A percentile compares a stretch with the other conserved stretches of the same genome.
Evolutionary conservation across 345 rosid species (phyloP).

Genomic region (Syzygium aromaticum): DNA sequence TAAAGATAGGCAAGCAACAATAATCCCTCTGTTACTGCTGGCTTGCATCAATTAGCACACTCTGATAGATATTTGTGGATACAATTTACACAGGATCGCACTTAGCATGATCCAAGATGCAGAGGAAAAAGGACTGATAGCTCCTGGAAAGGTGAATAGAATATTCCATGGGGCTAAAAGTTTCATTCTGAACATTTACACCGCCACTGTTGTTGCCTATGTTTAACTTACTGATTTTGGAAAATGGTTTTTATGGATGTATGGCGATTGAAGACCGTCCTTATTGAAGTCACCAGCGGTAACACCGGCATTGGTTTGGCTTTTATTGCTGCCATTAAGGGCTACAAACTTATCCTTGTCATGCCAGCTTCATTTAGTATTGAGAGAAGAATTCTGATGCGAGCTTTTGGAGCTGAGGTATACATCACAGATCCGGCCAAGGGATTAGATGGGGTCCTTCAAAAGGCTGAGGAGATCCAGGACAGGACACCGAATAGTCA

Average conservation of each 20-base stretch:
- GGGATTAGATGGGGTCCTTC: constrained; percentile 28
- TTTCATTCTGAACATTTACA: not conserved
- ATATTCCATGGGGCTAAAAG: not conserved
- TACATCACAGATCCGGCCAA: constrained; percentile 33
- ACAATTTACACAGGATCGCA: constrained; percentile 49
- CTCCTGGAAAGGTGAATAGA: constrained; percentile 61
- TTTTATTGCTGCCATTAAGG: constrained; percentile 50
- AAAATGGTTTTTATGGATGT: not conserved
- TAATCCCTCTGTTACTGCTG: not conserved
- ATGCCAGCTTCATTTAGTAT: constrained; percentile 51
- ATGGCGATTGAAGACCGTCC: constrained; percentile 26
- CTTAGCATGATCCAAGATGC: constrained; percentile 89
- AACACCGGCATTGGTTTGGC: constrained; percentile 81
- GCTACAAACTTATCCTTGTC: constrained; percentile 44
- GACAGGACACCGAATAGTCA: constrained; percentile 46
- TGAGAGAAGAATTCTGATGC: constrained; percentile 55
- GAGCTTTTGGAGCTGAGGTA: constrained; percentile 73
- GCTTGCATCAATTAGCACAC: not conserved
- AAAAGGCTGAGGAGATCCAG: constrained; percentile 47
- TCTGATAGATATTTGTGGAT: not conserved
- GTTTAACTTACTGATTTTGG: not conserved
- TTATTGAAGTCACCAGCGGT: constrained; percentile 62
- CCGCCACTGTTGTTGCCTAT: not conserved
- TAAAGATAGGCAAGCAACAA: constrained; percentile 61
- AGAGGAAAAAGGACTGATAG: constrained; percentile 60